These are phyloP conservation scores for Dipteronia dyeriana DNA, from an alignment of 345 rosid genomes.

Conservation along the genomic window DNA sequence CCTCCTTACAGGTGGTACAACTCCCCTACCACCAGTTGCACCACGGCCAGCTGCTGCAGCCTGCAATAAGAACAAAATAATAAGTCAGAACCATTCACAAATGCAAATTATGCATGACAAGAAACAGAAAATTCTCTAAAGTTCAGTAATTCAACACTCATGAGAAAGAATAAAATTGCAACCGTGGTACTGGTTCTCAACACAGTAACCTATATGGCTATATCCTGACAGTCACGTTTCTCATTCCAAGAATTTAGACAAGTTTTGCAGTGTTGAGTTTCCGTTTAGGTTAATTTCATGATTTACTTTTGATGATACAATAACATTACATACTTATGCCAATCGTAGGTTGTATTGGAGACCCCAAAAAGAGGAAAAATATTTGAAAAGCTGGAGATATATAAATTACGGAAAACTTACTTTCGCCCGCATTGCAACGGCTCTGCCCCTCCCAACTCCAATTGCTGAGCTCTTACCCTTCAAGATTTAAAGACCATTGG, in stretches of 20 bases:
- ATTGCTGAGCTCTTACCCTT: constrained; percentile 89
- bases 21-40: constrained; percentile 71
- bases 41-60: constrained; percentile 88
- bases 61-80: constrained; percentile 28
- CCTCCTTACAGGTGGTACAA: constrained; percentile 73
- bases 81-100: neutral
- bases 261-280: neutral
- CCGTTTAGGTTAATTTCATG: neutral
- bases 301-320: neutral
- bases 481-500: constrained; percentile 26
- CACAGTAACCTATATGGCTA: neutral
- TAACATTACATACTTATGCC: neutral
- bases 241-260: too few species aligned
- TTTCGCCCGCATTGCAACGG: constrained; percentile 86
- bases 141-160: neutral
- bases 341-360: neutral
- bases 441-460: constrained; percentile 94
- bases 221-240: neutral
- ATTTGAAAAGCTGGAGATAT: neutral
- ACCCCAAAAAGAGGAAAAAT: neutral
- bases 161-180: neutral
- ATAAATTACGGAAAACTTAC: constrained; percentile 43
- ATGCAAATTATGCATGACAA: neutral
- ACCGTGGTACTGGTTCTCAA: neutral
- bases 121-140: neutral